Percentiles rank a stretch among this genome's conserved stretches.
Conservation (phyloP, 2,329 filamentous ascomycete genomes). For the Zalaria obscura region DNA sequence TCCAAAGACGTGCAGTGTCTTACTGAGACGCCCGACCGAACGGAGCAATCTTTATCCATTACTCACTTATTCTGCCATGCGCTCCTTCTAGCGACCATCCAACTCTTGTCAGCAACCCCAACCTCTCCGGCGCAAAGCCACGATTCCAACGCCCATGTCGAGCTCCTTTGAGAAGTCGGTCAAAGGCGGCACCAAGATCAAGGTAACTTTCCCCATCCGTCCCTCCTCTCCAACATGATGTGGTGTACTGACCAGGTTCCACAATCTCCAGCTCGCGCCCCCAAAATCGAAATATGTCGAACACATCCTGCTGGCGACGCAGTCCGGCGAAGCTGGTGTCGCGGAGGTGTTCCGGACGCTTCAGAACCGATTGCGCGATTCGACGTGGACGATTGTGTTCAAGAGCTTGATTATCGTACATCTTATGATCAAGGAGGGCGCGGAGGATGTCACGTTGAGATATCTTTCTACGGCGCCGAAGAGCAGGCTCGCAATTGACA, state of each 20-base stretch:
- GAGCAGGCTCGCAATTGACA: slow-evolving; percentile 72
- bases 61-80: no score
- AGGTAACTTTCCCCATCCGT: slow-evolving; percentile 40
- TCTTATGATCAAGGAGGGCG: slow-evolving; percentile 92
- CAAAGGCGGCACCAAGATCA: slow-evolving; percentile 96
- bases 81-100: no score
- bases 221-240: background rate
- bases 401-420: slow-evolving; percentile 93
- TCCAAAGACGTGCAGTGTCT: no score
- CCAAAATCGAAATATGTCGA: slow-evolving; percentile 99
- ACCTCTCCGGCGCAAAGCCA: no score
- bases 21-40: no score
- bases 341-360: slow-evolving; percentile 90
- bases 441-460: slow-evolving; percentile 72
- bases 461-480: slow-evolving; percentile 67
- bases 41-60: no score
- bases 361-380: slow-evolving; percentile 77
- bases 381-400: slow-evolving; percentile 99
- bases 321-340: slow-evolving; percentile 86
- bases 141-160: slow-evolving; percentile 39
- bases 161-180: slow-evolving; percentile 97
- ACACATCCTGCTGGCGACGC: slow-evolving; percentile 88
- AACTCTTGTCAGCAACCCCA: no score
- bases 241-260: background rate
- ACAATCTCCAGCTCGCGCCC: slow-evolving; percentile 73